Evolutionary conservation across 2,329 filamentous ascomycete genomes (phyloP), one percentile per base, ranked within the genome.

Genomic region (Penicillium crustosum): DNA sequence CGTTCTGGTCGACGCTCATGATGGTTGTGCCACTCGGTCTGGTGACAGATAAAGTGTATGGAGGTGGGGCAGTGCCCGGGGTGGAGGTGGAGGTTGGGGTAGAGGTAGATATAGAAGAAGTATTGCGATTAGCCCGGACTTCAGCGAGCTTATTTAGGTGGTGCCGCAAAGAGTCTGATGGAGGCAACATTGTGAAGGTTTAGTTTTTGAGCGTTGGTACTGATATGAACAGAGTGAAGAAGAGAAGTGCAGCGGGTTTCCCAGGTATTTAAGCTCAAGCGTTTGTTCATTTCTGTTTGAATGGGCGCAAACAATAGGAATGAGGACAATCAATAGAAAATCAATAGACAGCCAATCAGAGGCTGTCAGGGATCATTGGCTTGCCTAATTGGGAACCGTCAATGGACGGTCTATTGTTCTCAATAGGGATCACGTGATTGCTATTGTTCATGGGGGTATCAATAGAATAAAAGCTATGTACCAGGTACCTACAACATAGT

Each of bases 101-200:
- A 12, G 23, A 25, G 17, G 7, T 35, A 33, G 29, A 45, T 36
- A 35, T 29, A 50, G 48, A 25, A 19, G 48, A 38, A 21, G 53
- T 59, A 19, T 58, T 62, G 44, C 67, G 48, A 42, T 58, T 64
- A 42, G 63, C 60, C 19, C 62, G 51, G 19, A 58, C 60, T 50
- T 68, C 68, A 13, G 64, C 62, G 21, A 70, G 64, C 53, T 72
- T 73, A 38, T 66, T 64, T 41, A 57, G 60, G n/a, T 68, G 67
- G 23, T 73, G 67, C 21, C 62, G 59, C 31, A 71, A 54, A 21
- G 65, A 65, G 31, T 72, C 66, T n/a, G 67, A 68, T 35, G 68
- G 66, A n/a, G 69, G 69, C 21, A 64, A 49, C 69, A 73, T 73
- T 29, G 35, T 63, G 39, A 31, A 6, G 9, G 7, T 13, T 29